These are phyloP conservation scores for Berberis vulgaris DNA, from an alignment of 164 flowering plant species.

Conservation along the genomic window DNA sequence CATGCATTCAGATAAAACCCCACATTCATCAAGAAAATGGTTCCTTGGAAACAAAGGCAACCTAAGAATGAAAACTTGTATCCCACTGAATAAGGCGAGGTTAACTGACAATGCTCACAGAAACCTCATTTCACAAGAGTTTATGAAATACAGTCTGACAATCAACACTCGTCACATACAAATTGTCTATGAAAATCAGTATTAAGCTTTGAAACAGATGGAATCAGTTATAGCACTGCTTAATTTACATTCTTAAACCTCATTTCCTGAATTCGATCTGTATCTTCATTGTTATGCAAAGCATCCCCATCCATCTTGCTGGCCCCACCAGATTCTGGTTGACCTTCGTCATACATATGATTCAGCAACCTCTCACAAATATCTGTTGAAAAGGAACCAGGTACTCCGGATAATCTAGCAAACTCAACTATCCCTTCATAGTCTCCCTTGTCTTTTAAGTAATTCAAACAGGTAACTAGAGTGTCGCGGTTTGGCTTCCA, in stretches of 20 bases:
- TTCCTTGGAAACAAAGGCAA: no score
- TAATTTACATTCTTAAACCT: background rate
- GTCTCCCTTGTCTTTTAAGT: conserved; percentile 26
- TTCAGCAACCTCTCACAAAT: background rate
- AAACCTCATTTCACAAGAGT: no score
- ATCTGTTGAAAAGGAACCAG: background rate
- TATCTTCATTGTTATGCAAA: conserved; percentile 1
- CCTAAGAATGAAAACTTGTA: no score
- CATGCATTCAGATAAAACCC: no score
- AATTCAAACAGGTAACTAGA: conserved; percentile 20
- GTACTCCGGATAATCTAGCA: conserved; percentile 6
- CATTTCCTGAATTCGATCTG: background rate
- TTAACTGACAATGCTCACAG: no score
- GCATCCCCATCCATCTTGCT: conserved; percentile 7
- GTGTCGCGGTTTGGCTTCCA: conserved; percentile 19
- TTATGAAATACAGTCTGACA: no score
- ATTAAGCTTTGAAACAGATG: no score
- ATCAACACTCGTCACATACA: no score
- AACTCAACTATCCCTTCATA: conserved; percentile 23
- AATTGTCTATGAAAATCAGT: no score
- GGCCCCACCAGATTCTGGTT: conserved; percentile 1
- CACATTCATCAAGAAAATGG: no score
- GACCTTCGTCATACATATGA: conserved; percentile 6
- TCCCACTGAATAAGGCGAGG: no score
- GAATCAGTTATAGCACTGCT: no score